phyloP scores from a whole-genome alignment of 371 early-diverging fungal genomes.

The Mucor saturninus region DNA sequence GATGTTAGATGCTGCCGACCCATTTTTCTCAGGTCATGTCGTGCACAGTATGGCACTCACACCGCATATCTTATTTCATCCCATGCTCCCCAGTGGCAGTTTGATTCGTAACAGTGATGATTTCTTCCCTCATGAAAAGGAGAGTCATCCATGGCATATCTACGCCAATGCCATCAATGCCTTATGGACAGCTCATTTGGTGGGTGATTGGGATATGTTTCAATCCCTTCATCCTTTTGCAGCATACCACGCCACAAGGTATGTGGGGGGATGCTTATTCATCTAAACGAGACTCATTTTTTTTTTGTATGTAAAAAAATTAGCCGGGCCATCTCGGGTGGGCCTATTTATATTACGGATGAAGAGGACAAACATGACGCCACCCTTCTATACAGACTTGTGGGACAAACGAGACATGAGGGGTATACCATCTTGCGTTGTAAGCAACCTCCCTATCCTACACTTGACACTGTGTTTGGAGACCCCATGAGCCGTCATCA shows the following conservation, averaged over 20 bases:
- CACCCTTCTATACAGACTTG: slow-evolving; percentile 22
- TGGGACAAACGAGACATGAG: slow-evolving; percentile 14
- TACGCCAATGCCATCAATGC: slow-evolving; percentile 49
- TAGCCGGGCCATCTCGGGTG: slow-evolving; percentile 50
- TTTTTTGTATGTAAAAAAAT: background rate
- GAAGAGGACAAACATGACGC: slow-evolving; percentile 28
- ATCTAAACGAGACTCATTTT: background rate
- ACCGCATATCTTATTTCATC: slow-evolving; percentile 30
- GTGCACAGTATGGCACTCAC: slow-evolving; percentile 56
- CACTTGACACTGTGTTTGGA: slow-evolving; percentile 24
- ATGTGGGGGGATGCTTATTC: background rate
- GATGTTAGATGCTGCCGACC: slow-evolving; percentile 16
- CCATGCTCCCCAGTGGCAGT: slow-evolving; percentile 8
- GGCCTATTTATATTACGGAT: slow-evolving; percentile 55
- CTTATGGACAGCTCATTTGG: slow-evolving; percentile 25
- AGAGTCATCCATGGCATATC: slow-evolving; percentile 57
- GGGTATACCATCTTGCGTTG: slow-evolving; percentile 20
- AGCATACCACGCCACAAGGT: slow-evolving; percentile 48
- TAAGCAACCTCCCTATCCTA: slow-evolving; percentile 13
- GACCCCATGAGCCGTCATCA: slow-evolving; percentile 12
- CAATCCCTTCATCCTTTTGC: slow-evolving; percentile 51
- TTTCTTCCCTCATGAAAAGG: slow-evolving; percentile 45
- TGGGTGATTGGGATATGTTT: slow-evolving; percentile 63
- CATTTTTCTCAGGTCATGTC: slow-evolving; percentile 15
- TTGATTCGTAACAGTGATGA: slow-evolving; percentile 52